These are phyloP conservation scores for Cyberlindnera maclurae DNA, from an alignment of 805 yeast species.

Conservation along the genomic window DNA sequence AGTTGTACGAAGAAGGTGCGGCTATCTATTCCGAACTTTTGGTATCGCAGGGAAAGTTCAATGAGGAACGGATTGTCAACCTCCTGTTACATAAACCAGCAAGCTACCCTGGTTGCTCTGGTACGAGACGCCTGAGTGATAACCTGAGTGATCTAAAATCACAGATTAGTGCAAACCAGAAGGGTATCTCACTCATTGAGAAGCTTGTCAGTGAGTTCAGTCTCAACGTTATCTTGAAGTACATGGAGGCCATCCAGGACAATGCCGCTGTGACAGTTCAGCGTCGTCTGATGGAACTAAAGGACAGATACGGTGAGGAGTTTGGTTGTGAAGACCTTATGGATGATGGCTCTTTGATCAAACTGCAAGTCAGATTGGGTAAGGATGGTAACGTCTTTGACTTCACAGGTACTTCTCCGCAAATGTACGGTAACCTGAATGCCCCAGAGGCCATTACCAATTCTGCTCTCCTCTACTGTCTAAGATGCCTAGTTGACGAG, in stretches of 20 bases:
- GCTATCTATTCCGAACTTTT: slow-evolving; percentile 72
- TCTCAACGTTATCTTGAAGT: slow-evolving; percentile 49
- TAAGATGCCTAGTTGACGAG: slow-evolving; percentile 76
- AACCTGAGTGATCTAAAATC: slow-evolving; percentile 81
- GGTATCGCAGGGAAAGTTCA: slow-evolving; percentile 65
- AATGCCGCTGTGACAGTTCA: slow-evolving; percentile 75
- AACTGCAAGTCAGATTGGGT: slow-evolving; percentile 44
- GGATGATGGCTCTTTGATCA: slow-evolving; percentile 77
- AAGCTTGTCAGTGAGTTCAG: slow-evolving; percentile 58
- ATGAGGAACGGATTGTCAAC: slow-evolving; percentile 59
- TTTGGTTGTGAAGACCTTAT: slow-evolving; percentile 56
- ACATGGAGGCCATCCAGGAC: slow-evolving; percentile 77
- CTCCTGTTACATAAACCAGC: slow-evolving; percentile 70
- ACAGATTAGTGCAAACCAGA: slow-evolving; percentile 82
- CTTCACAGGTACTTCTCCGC: slow-evolving; percentile 81
- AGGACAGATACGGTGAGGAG: slow-evolving; percentile 32
- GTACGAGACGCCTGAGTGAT: slow-evolving; percentile 78
- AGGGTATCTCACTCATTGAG: slow-evolving; percentile 65
- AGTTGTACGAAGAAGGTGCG: slow-evolving; percentile 87
- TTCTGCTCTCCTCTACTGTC: slow-evolving; percentile 82
- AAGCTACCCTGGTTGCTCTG: slow-evolving; percentile 78
- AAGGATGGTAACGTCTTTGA: slow-evolving; percentile 60
- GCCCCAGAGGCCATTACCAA: slow-evolving; percentile 89
- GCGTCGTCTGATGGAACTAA: slow-evolving; percentile 38
- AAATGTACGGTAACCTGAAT: slow-evolving; percentile 82